Percentiles rank a stretch among this genome's conserved stretches.
These are phyloP conservation scores for Bretziella fagacearum DNA, from an alignment of 2,329 filamentous ascomycete species.

Conservation along the genomic window DNA sequence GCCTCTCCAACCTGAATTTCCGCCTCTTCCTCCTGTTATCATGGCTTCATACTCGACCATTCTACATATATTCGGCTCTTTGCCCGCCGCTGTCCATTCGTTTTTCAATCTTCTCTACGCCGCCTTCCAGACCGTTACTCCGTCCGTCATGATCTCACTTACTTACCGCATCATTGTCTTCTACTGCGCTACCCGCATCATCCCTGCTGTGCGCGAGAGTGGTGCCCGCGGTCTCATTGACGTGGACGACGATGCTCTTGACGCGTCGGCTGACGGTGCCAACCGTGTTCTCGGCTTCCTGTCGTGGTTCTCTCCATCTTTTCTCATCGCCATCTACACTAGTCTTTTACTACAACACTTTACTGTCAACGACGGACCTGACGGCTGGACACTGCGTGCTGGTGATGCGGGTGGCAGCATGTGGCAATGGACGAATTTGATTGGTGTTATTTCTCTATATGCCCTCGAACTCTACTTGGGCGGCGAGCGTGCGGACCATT, in stretches of 20 bases:
- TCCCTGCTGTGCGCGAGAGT: slow-evolving; percentile 77
- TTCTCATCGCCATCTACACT: slow-evolving; percentile 90
- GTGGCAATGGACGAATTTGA: slow-evolving; percentile 89
- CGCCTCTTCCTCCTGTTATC: slow-evolving; percentile 89
- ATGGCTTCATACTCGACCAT: slow-evolving; percentile 96
- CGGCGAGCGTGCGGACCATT: slow-evolving; percentile 74
- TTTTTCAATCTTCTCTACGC: slow-evolving; percentile 75
- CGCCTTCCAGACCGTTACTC: slow-evolving; percentile 87
- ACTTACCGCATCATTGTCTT: slow-evolving; percentile 88
- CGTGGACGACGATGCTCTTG: slow-evolving; percentile 60
- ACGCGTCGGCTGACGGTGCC: slow-evolving; percentile 62
- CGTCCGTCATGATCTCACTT: slow-evolving; percentile 87
- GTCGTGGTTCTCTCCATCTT: slow-evolving; percentile 87
- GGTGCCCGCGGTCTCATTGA: slow-evolving; percentile 70
- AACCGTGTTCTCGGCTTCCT: slow-evolving; percentile 66
- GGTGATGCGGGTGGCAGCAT: slow-evolving; percentile 69
- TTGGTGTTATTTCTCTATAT: slow-evolving; percentile 76
- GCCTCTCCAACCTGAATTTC: slow-evolving; percentile 62
- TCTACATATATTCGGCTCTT: slow-evolving; percentile 61
- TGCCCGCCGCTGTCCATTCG: slow-evolving; percentile 71
- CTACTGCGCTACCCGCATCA: slow-evolving; percentile 88
- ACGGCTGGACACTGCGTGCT: slow-evolving; percentile 71
- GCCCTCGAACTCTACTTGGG: slow-evolving; percentile 79
- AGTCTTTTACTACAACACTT: slow-evolving; percentile 93
- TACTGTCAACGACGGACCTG: slow-evolving; percentile 52